A percentile compares a stretch with the other conserved stretches of the same genome.
Conservation (phyloP, 2,329 filamentous ascomycete species). For the Neurospora sp. region DNA sequence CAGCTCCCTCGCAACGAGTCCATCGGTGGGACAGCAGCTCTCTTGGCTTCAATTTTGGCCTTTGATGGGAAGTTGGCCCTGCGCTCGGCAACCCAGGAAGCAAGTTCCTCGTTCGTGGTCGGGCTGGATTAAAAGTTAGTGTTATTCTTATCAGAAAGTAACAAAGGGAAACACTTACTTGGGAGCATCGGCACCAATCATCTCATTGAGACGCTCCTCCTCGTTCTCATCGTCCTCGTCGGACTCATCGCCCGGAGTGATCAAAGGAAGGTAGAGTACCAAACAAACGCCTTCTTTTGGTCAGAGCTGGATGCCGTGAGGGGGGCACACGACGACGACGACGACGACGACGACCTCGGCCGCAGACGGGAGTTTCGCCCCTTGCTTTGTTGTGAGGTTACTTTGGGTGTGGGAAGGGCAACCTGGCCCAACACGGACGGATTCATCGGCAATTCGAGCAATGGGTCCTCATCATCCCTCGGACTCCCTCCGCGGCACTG, state of each 20-base stretch:
- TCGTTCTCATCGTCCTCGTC: conserved; percentile 29
- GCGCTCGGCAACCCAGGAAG: conserved; percentile 72
- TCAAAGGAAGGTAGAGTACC: too few species aligned
- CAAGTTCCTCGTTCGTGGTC: conserved; percentile 28
- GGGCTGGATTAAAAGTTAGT: neutral
- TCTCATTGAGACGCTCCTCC: conserved; percentile 45
- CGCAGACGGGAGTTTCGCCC: too few species aligned
- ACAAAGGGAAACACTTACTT: conserved; percentile 33
- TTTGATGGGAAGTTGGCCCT: conserved; percentile 72
- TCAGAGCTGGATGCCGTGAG: neutral
- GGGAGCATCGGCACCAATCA: conserved; percentile 45
- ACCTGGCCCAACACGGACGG: neutral
- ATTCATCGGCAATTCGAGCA: neutral
- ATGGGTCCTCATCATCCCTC: neutral
- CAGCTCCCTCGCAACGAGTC: neutral
- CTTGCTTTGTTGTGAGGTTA: too few species aligned
- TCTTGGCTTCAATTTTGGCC: conserved; percentile 47
- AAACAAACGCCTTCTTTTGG: too few species aligned
- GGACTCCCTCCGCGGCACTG: neutral
- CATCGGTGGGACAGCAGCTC: conserved; percentile 8
- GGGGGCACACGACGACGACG: too few species aligned
- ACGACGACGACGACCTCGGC: too few species aligned
- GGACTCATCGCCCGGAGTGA: neutral
- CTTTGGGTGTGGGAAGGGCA: neutral
- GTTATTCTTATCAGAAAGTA: neutral